Conservation (phyloP, 2,329 filamentous ascomycete genomes). For the Helminthosporium solani region DNA sequence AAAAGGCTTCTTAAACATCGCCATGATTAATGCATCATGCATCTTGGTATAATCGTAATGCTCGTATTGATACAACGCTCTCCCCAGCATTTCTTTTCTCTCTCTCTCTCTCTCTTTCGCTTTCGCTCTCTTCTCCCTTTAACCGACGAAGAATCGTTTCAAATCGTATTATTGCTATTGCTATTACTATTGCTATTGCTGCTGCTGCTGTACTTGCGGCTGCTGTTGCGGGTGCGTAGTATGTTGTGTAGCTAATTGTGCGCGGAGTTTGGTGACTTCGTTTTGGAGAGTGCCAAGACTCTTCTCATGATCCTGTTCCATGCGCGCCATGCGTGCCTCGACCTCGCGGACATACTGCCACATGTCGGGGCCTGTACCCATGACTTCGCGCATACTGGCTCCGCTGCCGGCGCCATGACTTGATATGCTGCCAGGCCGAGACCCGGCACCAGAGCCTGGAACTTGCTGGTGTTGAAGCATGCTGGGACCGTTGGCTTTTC, state of each 20-base stretch:
- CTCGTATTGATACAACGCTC: no score
- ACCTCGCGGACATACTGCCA: slow-evolving; percentile 73
- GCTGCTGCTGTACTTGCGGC: no score
- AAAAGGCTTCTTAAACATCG: no score
- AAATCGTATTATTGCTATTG: no score
- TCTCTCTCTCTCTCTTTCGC: no score
- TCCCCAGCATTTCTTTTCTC: no score
- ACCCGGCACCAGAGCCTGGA: slow-evolving; percentile 40
- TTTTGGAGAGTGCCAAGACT: slow-evolving; percentile 48
- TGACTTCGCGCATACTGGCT: slow-evolving; percentile 67
- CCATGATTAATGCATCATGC: no score
- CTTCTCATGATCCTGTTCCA: slow-evolving; percentile 51
- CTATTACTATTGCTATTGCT: no score
- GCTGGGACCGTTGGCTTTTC: slow-evolving; percentile 38
- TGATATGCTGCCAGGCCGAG: slow-evolving; percentile 54
- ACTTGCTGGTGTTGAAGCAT: slow-evolving; percentile 46
- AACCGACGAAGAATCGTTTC: no score
- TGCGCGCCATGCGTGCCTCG: slow-evolving; percentile 55
- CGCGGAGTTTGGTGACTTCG: slow-evolving; percentile 45
- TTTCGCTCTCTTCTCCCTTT: no score
- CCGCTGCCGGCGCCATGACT: slow-evolving; percentile 58
- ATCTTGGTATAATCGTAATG: no score
- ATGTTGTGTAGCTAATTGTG: slow-evolving; percentile 40
- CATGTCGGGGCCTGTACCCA: slow-evolving; percentile 56
- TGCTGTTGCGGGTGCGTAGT: no score